Evolutionary conservation across 257 asterid genomes (phyloP).

Genomic region (Prunella vulgaris): DNA sequence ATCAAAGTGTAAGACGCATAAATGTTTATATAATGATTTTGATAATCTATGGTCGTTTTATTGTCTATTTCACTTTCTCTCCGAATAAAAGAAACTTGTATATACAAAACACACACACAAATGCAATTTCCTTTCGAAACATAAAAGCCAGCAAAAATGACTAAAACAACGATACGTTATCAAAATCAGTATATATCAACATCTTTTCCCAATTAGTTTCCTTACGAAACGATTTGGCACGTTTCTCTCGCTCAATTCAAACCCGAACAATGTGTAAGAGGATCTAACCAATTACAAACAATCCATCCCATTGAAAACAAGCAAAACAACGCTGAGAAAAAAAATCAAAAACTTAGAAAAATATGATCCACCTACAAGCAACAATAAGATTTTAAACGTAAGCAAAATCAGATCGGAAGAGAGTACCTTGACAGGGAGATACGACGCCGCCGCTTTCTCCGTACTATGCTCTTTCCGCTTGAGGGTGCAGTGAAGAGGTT

Average conservation of each 20-base stretch:
- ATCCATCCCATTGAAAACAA: background rate
- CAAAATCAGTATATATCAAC: background rate
- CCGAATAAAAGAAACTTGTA: background rate
- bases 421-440: constrained; percentile 9
- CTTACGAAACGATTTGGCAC: background rate
- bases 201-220: background rate
- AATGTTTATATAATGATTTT: background rate
- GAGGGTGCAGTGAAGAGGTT: background rate
- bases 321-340: background rate
- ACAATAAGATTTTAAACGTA: background rate
- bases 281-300: background rate
- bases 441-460: constrained; percentile 8
- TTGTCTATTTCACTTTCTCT: too few relatives aligned
- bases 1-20: background rate
- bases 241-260: background rate
- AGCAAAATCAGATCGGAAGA: background rate
- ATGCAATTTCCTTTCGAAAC: background rate
- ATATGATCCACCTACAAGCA: background rate
- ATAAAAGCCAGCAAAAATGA: background rate
- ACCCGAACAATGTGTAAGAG: background rate
- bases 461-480: background rate
- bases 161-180: background rate
- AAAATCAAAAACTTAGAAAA: background rate
- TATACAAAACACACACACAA: background rate
- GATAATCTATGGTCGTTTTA: background rate